Percentiles rank a stretch among this genome's conserved stretches.
Evolutionary conservation across 805 yeast genomes (phyloP).

Genomic region (Helenozyma rhizophorensis): DNA sequence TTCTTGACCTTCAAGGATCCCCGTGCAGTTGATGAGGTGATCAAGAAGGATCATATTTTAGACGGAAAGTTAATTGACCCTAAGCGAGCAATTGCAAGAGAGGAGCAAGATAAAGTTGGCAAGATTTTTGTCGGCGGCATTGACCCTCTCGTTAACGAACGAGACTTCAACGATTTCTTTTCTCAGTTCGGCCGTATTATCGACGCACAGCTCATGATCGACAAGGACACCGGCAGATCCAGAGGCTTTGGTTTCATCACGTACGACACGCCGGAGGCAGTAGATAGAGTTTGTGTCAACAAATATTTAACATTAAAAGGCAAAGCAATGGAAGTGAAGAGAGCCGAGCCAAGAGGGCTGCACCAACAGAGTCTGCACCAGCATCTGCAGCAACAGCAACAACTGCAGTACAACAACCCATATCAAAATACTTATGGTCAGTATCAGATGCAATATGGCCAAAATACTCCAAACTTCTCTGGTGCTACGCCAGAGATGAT

Average conservation of each 20-base stretch:
- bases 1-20: slow-evolving; percentile 83
- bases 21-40: slow-evolving; percentile 79
- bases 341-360: slow-evolving; percentile 79
- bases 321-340: slow-evolving; percentile 75
- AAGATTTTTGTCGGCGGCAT: slow-evolving; percentile 97
- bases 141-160: slow-evolving; percentile 88
- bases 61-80: slow-evolving; percentile 98
- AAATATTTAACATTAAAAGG: slow-evolving; percentile 83
- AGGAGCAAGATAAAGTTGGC: slow-evolving; percentile 95
- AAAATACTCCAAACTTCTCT: slow-evolving; percentile 10
- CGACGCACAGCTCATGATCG: slow-evolving; percentile 96
- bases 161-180: slow-evolving; percentile 82
- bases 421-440: slow-evolving; percentile 22
- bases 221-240: slow-evolving; percentile 93
- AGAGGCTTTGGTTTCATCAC: slow-evolving; percentile 98
- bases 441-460: slow-evolving; percentile 11
- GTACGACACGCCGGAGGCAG: slow-evolving; percentile 91
- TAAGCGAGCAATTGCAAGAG: slow-evolving; percentile 94
- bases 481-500: slow-evolving; percentile 48
- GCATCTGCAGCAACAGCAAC: slow-evolving; percentile 20
- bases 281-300: slow-evolving; percentile 79
- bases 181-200: slow-evolving; percentile 85
- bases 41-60: slow-evolving; percentile 78
- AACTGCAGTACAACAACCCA: slow-evolving; percentile 28
- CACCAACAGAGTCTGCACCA: slow-evolving; percentile 40